A percentile compares a stretch with the other conserved stretches of the same genome.
Evolutionary conservation across 2,329 filamentous ascomycete species (phyloP).

Genomic region (Alternaria ventricosa): DNA sequence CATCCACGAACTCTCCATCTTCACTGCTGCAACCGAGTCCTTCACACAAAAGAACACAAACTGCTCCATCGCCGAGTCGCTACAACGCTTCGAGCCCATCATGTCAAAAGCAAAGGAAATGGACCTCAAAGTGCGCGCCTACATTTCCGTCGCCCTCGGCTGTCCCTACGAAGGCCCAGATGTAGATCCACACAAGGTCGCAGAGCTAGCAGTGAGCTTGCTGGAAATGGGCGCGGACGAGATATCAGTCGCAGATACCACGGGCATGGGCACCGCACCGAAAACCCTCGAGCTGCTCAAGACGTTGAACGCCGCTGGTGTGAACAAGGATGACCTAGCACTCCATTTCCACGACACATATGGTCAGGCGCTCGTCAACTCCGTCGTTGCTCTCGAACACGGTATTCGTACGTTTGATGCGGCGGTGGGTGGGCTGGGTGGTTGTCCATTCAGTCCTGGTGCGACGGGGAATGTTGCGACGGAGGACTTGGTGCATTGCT

Average conservation of each 20-base stretch:
- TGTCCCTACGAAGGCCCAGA: constrained; percentile 77
- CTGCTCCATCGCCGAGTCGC: constrained; percentile 75
- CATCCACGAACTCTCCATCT: constrained; percentile 72
- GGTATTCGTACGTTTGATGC: constrained; percentile 81
- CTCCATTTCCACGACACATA: constrained; percentile 92
- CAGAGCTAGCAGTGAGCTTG: constrained; percentile 67
- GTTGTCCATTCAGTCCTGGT: constrained; percentile 84
- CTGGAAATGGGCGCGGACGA: constrained; percentile 90
- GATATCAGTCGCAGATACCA: constrained; percentile 88
- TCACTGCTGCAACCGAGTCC: constrained; percentile 80
- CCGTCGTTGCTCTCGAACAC: constrained; percentile 76
- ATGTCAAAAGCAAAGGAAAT: constrained; percentile 70
- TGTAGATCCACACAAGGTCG: constrained; percentile 65
- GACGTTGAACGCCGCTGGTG: constrained; percentile 69
- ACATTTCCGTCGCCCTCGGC: constrained; percentile 75
- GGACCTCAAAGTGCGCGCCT: constrained; percentile 74
- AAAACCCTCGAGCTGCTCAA: constrained; percentile 69
- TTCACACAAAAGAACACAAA: constrained; percentile 86
- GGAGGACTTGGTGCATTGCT: constrained; percentile 79
- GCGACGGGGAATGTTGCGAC: constrained; percentile 87
- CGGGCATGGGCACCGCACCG: constrained; percentile 85
- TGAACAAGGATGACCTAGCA: constrained; percentile 73
- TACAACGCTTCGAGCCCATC: constrained; percentile 73
- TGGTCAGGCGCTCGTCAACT: constrained; percentile 83
- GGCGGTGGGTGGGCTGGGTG: constrained; percentile 80